Conservation (phyloP, 345 rosid genomes). For the Eucalyptus dawsonii region DNA sequence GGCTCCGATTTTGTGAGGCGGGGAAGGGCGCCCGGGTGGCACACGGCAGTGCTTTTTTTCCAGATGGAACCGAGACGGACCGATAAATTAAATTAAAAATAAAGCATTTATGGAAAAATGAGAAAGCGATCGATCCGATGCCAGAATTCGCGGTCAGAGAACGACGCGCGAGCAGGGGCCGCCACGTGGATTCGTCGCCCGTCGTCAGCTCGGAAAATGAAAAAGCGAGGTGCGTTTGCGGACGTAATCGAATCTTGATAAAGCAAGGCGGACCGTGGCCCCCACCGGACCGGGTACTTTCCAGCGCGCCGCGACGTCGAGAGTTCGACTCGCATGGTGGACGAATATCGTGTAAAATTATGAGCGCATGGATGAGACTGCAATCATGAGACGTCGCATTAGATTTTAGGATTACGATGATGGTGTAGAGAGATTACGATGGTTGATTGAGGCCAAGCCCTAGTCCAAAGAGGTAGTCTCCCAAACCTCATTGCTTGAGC, state of each 20-base stretch:
- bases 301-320: not conserved
- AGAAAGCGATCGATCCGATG: not conserved
- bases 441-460: not conserved
- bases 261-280: not conserved
- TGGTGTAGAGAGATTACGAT: not conserved
- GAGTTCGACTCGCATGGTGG: not conserved
- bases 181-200: not conserved
- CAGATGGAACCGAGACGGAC: not conserved
- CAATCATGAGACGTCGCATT: not conserved
- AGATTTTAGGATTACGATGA: not conserved
- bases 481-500: accelerated
- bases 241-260: not conserved
- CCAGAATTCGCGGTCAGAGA: not conserved
- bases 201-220: not conserved
- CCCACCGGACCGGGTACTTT: not conserved
- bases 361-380: not conserved
- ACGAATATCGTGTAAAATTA: not conserved
- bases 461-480: not conserved
- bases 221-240: not conserved
- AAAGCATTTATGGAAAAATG: not conserved
- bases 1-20: not conserved
- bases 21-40: not conserved
- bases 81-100: not conserved
- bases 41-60: not conserved
- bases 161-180: not conserved